A percentile compares a stretch with the other conserved stretches of the same genome.
phyloP scores from a whole-genome alignment of 1,284 basidiomycete genomes.

The Cutaneotrichosporon sp. region DNA sequence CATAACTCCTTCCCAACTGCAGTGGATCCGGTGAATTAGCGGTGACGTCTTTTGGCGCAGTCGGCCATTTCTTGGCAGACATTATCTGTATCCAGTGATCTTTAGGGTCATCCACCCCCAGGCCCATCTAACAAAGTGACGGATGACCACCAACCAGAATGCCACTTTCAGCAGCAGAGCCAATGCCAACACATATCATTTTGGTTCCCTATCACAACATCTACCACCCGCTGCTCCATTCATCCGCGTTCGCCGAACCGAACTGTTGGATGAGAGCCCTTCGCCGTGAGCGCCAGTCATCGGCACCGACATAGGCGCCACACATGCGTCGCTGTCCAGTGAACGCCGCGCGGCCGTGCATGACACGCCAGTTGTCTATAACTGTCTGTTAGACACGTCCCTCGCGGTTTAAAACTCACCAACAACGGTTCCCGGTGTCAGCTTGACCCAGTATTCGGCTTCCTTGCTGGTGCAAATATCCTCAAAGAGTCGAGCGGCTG shows the following conservation, averaged over 20 bases:
- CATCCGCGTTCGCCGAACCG: not conserved
- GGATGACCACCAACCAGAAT: too few species aligned
- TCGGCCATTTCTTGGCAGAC: too few species aligned
- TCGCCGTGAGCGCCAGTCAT: conserved; percentile 77
- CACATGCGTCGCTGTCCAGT: conserved; percentile 85
- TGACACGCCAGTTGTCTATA: conserved; percentile 87
- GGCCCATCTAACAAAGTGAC: too few species aligned
- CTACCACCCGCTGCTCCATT: not conserved
- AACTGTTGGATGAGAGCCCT: conserved; percentile 53
- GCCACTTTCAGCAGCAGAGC: too few species aligned
- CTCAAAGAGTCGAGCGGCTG: conserved; percentile 75
- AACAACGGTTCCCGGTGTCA: conserved; percentile 77
- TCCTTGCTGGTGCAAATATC: conserved; percentile 68
- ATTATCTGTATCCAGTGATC: too few species aligned
- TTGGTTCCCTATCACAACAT: not conserved
- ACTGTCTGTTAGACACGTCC: conserved; percentile 52
- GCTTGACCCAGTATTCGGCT: conserved; percentile 86
- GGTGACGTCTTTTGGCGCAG: too few species aligned
- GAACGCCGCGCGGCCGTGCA: conserved; percentile 89
- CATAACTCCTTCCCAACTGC: too few species aligned
- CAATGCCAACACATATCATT: not conserved
- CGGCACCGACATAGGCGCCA: conserved; percentile 88
- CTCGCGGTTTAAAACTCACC: conserved; percentile 54
- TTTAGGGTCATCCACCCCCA: too few species aligned
- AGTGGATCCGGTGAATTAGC: too few species aligned